Conservation (phyloP, 805 yeast species). For the Lipomyces yamadae region DNA sequence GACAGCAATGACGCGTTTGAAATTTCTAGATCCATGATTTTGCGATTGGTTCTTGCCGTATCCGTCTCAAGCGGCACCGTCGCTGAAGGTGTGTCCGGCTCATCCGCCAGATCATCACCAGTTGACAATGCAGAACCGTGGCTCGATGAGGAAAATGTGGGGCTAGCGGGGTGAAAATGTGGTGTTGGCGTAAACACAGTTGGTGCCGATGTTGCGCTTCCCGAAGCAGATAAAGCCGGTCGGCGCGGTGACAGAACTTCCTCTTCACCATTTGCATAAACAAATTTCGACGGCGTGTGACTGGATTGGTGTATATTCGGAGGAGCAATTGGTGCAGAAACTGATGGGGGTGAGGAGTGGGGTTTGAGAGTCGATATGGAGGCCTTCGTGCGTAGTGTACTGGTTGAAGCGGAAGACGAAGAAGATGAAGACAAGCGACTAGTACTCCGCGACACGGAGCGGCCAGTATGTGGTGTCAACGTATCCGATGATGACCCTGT, state of each 20-base stretch:
- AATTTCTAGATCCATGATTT: slow-evolving; percentile 44
- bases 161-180: background rate
- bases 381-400: background rate
- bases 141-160: slow-evolving; percentile 4
- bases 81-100: background rate
- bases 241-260: slow-evolving; percentile 30
- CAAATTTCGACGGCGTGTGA: slow-evolving; percentile 22
- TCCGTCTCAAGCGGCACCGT: slow-evolving; percentile 13
- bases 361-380: slow-evolving; percentile 11
- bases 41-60: slow-evolving; percentile 37
- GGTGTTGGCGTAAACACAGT: background rate
- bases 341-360: slow-evolving; percentile 3
- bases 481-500: slow-evolving; percentile 6
- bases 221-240: slow-evolving; percentile 7
- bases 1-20: slow-evolving; percentile 42
- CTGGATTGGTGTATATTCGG: slow-evolving; percentile 1
- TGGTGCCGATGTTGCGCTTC: background rate
- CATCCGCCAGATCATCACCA: background rate
- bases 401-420: background rate
- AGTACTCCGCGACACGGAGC: background rate
- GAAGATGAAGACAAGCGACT: slow-evolving; percentile 3
- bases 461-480: background rate
- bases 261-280: slow-evolving; percentile 37
- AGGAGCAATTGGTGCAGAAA: background rate
- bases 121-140: background rate